phyloP scores from a whole-genome alignment of 768 basidiomycete species.

The Agaricus subrufescens region DNA sequence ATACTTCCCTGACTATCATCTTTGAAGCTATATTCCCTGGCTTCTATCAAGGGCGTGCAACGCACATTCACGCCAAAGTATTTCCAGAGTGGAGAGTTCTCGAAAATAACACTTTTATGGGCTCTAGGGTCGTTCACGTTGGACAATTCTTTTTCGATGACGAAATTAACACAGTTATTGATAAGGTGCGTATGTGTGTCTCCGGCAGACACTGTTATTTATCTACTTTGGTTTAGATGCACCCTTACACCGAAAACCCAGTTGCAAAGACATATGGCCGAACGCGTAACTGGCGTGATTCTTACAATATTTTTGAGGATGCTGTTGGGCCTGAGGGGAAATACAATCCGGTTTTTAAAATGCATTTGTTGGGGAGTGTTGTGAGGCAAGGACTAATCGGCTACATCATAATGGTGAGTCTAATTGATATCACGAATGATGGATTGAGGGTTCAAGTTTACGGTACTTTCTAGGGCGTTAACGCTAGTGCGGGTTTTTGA shows the following conservation, averaged over 20 bases:
- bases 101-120: slow-evolving; percentile 40
- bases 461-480: slow-evolving; percentile 28
- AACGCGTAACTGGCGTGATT: slow-evolving; percentile 48
- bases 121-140: slow-evolving; percentile 40
- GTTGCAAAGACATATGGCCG: slow-evolving; percentile 41
- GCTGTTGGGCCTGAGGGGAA: slow-evolving; percentile 41
- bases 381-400: slow-evolving; percentile 45
- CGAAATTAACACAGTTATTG: slow-evolving; percentile 42
- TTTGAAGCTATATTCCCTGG: slow-evolving; percentile 46
- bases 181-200: slow-evolving; percentile 30
- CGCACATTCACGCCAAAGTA: slow-evolving; percentile 51
- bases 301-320: slow-evolving; percentile 51
- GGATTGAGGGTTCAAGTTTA: neutral
- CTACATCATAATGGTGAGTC: slow-evolving; percentile 51
- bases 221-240: slow-evolving; percentile 29
- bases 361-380: slow-evolving; percentile 46
- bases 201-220: neutral
- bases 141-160: slow-evolving; percentile 60
- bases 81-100: slow-evolving; percentile 43
- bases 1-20: neutral
- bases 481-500: slow-evolving; percentile 27
- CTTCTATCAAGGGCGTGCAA: slow-evolving; percentile 53
- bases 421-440: neutral
- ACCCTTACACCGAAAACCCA: slow-evolving; percentile 46
- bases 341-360: slow-evolving; percentile 50